A percentile compares a stretch with the other conserved stretches of the same genome.
These are phyloP conservation scores for Batrachochytrium dendrobatidis DNA, from an alignment of 371 early-diverging fungal species.

Conservation along the genomic window DNA sequence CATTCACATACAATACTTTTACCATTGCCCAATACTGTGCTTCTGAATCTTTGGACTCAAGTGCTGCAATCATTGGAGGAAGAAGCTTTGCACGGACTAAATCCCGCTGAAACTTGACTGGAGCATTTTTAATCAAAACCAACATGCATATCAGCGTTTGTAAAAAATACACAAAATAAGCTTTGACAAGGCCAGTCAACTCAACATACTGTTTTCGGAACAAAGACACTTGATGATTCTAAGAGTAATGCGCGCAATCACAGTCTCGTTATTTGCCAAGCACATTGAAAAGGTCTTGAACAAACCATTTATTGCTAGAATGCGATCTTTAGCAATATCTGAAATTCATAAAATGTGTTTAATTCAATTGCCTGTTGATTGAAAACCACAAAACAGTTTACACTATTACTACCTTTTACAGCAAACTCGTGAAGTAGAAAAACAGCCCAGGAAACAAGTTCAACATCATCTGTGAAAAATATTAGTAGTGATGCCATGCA, in stretches of 20 bases:
- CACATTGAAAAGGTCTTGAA: conserved; percentile 50
- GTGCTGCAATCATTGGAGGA: background rate
- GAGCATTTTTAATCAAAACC: too few relatives aligned
- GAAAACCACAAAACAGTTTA: background rate
- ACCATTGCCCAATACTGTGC: conserved; percentile 66
- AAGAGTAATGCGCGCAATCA: conserved; percentile 63
- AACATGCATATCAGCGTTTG: too few relatives aligned
- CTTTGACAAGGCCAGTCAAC: conserved; percentile 39
- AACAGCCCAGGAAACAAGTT: conserved; percentile 74
- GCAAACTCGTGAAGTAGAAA: conserved; percentile 77
- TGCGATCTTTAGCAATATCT: conserved; percentile 20
- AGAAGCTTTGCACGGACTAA: background rate
- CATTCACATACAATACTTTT: conserved; percentile 20
- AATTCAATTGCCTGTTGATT: background rate
- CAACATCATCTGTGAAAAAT: conserved; percentile 54
- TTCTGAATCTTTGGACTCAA: conserved; percentile 67
- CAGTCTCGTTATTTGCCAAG: conserved; percentile 53
- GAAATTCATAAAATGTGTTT: background rate
- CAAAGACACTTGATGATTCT: conserved; percentile 63
- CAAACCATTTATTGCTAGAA: conserved; percentile 55
- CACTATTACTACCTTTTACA: conserved; percentile 41
- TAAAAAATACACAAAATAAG: conserved; percentile 43
- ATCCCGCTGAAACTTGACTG: background rate
- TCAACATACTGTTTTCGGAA: conserved; percentile 3
- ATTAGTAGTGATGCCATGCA: too few relatives aligned